Evolutionary conservation across 1,139 yeast genomes (phyloP).

Genomic region (Debaryomyces sp.): DNA sequence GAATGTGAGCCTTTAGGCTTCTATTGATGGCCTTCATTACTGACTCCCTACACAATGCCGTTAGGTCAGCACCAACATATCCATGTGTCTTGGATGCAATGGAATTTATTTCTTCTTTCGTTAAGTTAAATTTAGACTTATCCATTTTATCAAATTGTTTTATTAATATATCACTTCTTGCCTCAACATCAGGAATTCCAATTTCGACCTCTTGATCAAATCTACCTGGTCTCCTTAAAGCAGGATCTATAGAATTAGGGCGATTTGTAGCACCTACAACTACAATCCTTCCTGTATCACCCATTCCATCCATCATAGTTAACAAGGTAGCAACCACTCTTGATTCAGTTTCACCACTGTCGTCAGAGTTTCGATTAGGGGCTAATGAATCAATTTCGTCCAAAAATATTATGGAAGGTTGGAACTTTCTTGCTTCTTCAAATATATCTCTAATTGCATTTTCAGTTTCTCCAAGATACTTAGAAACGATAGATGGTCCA

Average conservation of each 20-base stretch:
- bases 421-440: slow-evolving; percentile 78
- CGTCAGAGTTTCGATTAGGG: slow-evolving; percentile 80
- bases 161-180: slow-evolving; percentile 62
- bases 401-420: slow-evolving; percentile 83
- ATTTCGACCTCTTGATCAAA: slow-evolving; percentile 86
- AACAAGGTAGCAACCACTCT: slow-evolving; percentile 87
- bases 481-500: slow-evolving; percentile 91
- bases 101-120: slow-evolving; percentile 51
- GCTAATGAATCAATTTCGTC: slow-evolving; percentile 94
- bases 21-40: slow-evolving; percentile 81
- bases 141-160: slow-evolving; percentile 67
- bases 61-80: slow-evolving; percentile 81
- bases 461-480: slow-evolving; percentile 93
- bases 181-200: slow-evolving; percentile 74
- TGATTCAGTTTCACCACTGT: slow-evolving; percentile 85
- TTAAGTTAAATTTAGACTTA: slow-evolving; percentile 53
- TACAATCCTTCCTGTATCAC: slow-evolving; percentile 67
- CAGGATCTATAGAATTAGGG: slow-evolving; percentile 73
- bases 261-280: slow-evolving; percentile 83
- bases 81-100: slow-evolving; percentile 68
- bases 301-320: slow-evolving; percentile 90
- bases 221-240: slow-evolving; percentile 64
- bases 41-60: slow-evolving; percentile 85
- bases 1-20: slow-evolving; percentile 36
- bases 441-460: slow-evolving; percentile 78